Conservation (phyloP, 2,329 filamentous ascomycete species). For the Colletotrichum sp. region DNA sequence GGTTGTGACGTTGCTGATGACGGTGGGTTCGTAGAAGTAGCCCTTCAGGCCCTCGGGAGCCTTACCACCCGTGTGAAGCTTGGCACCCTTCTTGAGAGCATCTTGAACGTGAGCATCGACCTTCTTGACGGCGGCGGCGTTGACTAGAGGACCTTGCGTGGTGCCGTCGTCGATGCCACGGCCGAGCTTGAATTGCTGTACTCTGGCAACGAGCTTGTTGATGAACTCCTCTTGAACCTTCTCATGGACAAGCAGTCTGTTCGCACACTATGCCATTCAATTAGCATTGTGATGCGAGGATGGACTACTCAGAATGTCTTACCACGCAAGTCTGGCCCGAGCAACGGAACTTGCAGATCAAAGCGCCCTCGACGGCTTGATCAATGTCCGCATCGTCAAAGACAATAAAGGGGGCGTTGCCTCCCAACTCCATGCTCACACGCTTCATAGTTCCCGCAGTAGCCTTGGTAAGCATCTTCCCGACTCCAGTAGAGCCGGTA, state of each 20-base stretch:
- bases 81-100: conserved; percentile 65
- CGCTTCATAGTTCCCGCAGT: conserved; percentile 74
- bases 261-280: conserved; percentile 44
- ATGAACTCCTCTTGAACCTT: conserved; percentile 65
- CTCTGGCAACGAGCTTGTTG: conserved; percentile 53
- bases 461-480: conserved; percentile 69
- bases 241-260: conserved; percentile 60
- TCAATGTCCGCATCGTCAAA: conserved; percentile 78
- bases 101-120: conserved; percentile 68
- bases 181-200: conserved; percentile 63
- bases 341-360: conserved; percentile 74
- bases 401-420: conserved; percentile 78
- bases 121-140: conserved; percentile 67
- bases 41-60: conserved; percentile 61
- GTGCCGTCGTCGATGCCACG: conserved; percentile 58
- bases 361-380: conserved; percentile 67
- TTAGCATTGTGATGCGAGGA: neutral
- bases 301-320: neutral
- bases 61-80: conserved; percentile 64
- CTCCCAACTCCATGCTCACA: conserved; percentile 75
- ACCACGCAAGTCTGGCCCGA: conserved; percentile 75
- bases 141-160: conserved; percentile 68
- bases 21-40: conserved; percentile 74
- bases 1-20: conserved; percentile 69
- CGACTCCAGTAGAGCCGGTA: conserved; percentile 62